Evolutionary conservation across 179 eudicot species (phyloP).

Genomic region (Beta corolliflora): DNA sequence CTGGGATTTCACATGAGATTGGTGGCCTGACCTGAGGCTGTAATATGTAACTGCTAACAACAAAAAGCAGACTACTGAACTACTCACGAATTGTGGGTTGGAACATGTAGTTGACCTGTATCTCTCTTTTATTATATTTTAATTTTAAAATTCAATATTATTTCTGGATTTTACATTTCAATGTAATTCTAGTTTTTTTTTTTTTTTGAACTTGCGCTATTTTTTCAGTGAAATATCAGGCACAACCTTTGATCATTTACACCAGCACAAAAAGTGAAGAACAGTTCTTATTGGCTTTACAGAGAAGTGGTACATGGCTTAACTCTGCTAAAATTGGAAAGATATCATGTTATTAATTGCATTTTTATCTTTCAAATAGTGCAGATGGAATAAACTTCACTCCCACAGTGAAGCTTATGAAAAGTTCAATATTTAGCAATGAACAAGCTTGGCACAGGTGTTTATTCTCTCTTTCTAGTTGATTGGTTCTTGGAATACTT

Average conservation of each 20-base stretch:
- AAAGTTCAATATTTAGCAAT: slow-evolving; percentile 86
- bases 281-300: slow-evolving; percentile 76
- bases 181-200: slow-evolving; percentile 8
- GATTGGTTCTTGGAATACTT: slow-evolving; percentile 9
- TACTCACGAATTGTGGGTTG: neutral
- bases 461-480: slow-evolving; percentile 4
- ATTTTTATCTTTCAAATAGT: slow-evolving; percentile 27
- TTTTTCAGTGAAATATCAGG: slow-evolving; percentile 86
- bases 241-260: slow-evolving; percentile 75
- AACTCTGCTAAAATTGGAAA: slow-evolving; percentile 13
- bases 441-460: slow-evolving; percentile 99
- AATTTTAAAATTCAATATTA: neutral
- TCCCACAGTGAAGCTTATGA: slow-evolving; percentile 79
- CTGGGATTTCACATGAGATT: no score
- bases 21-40: no score
- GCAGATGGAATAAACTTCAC: slow-evolving; percentile 66
- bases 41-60: no score
- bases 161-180: slow-evolving; percentile 3
- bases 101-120: neutral
- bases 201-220: neutral
- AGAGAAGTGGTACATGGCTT: slow-evolving; percentile 61
- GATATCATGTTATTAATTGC: slow-evolving; percentile 19
- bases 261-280: slow-evolving; percentile 92
- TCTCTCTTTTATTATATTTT: neutral
- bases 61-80: neutral